Conservation (phyloP, 345 rosid species). For the Melaleuca quinquenervia region DNA sequence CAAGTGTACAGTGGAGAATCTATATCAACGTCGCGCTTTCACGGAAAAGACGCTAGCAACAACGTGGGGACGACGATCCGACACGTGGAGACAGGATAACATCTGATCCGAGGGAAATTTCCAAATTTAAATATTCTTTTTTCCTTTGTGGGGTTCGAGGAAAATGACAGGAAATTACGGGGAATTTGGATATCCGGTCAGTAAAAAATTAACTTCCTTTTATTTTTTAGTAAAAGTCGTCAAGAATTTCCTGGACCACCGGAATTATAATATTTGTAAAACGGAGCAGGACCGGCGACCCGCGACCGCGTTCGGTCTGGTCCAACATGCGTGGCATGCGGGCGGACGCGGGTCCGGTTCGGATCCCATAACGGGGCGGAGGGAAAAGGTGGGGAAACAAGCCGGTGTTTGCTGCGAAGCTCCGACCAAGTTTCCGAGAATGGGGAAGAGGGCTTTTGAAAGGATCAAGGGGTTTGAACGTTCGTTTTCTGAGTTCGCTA, state of each 20-base stretch:
- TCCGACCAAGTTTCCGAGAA: background rate
- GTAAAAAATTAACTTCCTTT: background rate
- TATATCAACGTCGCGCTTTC: background rate
- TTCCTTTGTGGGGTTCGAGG: background rate
- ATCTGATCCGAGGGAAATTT: background rate
- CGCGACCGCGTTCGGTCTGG: background rate
- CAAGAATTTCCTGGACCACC: background rate
- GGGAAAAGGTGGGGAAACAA: accelerated
- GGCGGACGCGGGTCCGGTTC: background rate
- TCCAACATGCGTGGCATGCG: background rate
- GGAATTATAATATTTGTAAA: background rate
- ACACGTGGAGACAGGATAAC: background rate
- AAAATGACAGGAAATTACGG: background rate
- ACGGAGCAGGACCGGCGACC: background rate
- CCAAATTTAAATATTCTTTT: background rate
- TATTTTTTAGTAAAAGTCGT: background rate
- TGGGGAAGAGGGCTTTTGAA: background rate
- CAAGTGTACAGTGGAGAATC: background rate
- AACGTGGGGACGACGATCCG: background rate
- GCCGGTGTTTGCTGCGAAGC: background rate
- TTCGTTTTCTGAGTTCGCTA: background rate
- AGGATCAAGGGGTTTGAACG: background rate
- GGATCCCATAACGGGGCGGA: background rate
- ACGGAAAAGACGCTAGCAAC: background rate
- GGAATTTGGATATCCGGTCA: background rate